Evolutionary conservation across 2,329 filamentous ascomycete genomes (phyloP).

Genomic region (Fusarium buxicola): DNA sequence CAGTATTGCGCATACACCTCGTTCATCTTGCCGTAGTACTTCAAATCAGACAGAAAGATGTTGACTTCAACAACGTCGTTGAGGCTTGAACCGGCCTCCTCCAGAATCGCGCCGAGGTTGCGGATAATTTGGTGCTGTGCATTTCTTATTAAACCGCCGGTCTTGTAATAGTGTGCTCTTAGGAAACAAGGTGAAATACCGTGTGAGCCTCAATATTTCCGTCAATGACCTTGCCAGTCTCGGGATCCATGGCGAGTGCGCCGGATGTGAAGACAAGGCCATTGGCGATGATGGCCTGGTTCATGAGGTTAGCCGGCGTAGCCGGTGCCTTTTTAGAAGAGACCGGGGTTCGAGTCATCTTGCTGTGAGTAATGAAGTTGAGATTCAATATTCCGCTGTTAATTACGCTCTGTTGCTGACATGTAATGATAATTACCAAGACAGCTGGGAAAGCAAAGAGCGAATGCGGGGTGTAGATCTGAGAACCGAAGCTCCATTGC

Average conservation of each 20-base stretch:
- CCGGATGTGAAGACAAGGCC: constrained; percentile 77
- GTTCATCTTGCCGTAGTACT: constrained; percentile 79
- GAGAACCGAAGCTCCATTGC: constrained; percentile 11
- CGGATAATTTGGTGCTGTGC: constrained; percentile 68
- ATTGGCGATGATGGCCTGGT: constrained; percentile 61
- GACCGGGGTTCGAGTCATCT: constrained; percentile 40
- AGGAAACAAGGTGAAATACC: constrained; percentile 36
- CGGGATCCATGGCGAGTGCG: constrained; percentile 71
- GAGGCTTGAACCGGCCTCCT: constrained; percentile 73
- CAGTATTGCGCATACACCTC: constrained; percentile 77
- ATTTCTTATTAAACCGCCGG: background rate
- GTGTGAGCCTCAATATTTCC: constrained; percentile 76
- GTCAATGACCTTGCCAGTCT: constrained; percentile 68
- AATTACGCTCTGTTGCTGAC: background rate
- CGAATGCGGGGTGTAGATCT: constrained; percentile 28
- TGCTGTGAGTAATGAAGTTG: background rate
- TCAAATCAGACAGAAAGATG: constrained; percentile 79
- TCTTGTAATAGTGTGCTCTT: too few species aligned
- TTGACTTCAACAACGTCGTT: constrained; percentile 76
- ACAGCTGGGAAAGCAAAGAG: background rate
- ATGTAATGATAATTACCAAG: background rate
- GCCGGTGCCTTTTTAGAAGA: constrained; percentile 43
- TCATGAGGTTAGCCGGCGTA: constrained; percentile 34
- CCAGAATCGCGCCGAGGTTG: constrained; percentile 76
- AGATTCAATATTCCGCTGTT: background rate